Base-by-base conservation (phyloP, 371 early-diverging fungal genomes). In the Lichtheimia ornata region DNA sequence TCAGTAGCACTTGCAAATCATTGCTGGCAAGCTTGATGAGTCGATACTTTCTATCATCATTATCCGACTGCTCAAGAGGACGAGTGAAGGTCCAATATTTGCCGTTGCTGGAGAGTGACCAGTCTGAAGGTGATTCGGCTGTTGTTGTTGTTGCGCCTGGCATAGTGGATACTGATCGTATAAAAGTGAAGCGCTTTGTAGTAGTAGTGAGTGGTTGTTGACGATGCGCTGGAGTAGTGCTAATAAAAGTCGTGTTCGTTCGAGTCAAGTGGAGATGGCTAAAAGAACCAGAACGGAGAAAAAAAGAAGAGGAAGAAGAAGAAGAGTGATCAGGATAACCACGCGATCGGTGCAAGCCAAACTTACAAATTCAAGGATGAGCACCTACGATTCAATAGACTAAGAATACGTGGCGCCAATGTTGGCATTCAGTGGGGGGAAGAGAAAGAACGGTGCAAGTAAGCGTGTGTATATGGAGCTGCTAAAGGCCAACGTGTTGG, bases 41-140 rank as follows among this genome's bases (percentile, higher is more conserved):
- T n/a, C 89, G 84, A 78, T 97, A 97, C 14, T 81, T 66, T 20
- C 96, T 82, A 56, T 91, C 86, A 67, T 97, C 97, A 61, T 82
- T 83, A 53, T 88, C 82, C 1, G 86, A 83, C 35, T 83, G 79
- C 52, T 84, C 82, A 11, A 88, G 64, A 1, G 83, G 72, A 12
- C 66, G 64, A 41, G 55, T 71, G 58, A 67, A 80, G 5, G 64
- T 66, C 75, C 73, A 80, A 50, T 80, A 74, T 47, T 62, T 63
- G 54, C 72, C 73, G 35, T 42, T 49, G 20, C 61, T 50, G 15
- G 69, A 66, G 6, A 76, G 69, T 50, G 74, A 64, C 80, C 80
- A 80, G 50, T 72, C 74, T 40, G 58, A 56, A 22, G 47, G 53
- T 24, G 58, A 58, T 24, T 59, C 60, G 22, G 57, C 57, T 43